A percentile compares a stretch with the other conserved stretches of the same genome.
These are phyloP conservation scores for Lactarius hengduanensis DNA, from an alignment of 768 basidiomycete genomes.

Conservation along the genomic window DNA sequence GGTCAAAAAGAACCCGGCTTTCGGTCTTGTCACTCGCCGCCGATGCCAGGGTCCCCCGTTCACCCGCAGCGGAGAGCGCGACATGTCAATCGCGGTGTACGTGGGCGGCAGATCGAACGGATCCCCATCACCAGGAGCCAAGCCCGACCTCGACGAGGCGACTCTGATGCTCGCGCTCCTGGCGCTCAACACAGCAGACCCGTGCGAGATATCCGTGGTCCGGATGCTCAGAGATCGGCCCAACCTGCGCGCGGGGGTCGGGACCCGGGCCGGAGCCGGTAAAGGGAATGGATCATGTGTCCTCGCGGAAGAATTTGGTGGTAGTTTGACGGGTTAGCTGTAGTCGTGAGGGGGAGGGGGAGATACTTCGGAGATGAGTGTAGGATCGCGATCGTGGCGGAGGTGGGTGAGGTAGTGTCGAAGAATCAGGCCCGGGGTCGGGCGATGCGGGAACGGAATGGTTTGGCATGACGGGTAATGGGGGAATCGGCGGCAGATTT, in stretches of 20 bases:
- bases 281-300: background rate
- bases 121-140: background rate
- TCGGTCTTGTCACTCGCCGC: background rate
- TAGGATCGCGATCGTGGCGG: background rate
- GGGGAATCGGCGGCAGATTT: too few species aligned
- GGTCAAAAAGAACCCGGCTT: too few species aligned
- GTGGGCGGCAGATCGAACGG: conserved; percentile 24
- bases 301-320: background rate
- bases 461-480: too few species aligned
- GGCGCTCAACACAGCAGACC: too few species aligned
- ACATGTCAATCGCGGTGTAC: conserved; percentile 14
- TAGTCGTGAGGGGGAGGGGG: too few species aligned
- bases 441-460: too few species aligned
- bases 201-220: background rate
- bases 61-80: conserved; percentile 1
- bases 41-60: background rate
- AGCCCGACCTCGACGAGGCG: background rate
- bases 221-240: background rate
- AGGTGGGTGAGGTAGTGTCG: background rate
- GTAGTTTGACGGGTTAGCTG: too few species aligned
- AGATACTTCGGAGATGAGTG: background rate
- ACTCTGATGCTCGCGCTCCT: background rate
- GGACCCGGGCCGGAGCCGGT: background rate
- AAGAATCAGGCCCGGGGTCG: too few species aligned
- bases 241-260: background rate